phyloP scores from a whole-genome alignment of 805 yeast genomes.

The Lipomyces starkeyi region DNA sequence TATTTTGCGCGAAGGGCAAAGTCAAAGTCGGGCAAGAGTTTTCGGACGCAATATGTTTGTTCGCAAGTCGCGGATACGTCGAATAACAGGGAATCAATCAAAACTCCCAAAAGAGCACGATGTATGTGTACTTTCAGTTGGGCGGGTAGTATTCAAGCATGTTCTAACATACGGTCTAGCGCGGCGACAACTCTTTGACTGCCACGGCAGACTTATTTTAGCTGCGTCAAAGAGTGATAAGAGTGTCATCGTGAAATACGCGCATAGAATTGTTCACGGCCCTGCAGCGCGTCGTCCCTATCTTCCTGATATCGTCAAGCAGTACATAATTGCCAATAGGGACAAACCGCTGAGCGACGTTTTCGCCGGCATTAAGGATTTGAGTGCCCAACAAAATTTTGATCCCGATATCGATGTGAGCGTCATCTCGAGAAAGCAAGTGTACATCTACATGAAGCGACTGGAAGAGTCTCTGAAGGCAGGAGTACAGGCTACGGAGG shows the following conservation, averaged over 20 bases:
- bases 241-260: slow-evolving; percentile 29
- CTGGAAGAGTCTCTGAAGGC: slow-evolving; percentile 3
- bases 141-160: neutral
- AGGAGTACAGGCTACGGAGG: neutral
- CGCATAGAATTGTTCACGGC: slow-evolving; percentile 33
- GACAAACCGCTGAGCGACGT: slow-evolving; percentile 26
- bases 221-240: slow-evolving; percentile 27
- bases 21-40: slow-evolving; percentile 27
- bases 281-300: slow-evolving; percentile 31
- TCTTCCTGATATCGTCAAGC: slow-evolving; percentile 31
- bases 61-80: slow-evolving; percentile 37
- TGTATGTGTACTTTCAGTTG: slow-evolving; percentile 6
- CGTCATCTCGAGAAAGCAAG: slow-evolving; percentile 31
- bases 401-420: slow-evolving; percentile 20
- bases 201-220: slow-evolving; percentile 34
- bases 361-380: slow-evolving; percentile 20
- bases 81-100: slow-evolving; percentile 20
- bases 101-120: slow-evolving; percentile 29
- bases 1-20: slow-evolving; percentile 36
- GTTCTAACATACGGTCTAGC: neutral
- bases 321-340: slow-evolving; percentile 20
- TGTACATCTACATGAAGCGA: slow-evolving; percentile 29
- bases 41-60: slow-evolving; percentile 34
- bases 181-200: slow-evolving; percentile 29
- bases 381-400: slow-evolving; percentile 6